Base-by-base conservation (phyloP, 2,329 filamentous ascomycete genomes). In the Teratosphaeria zuluensis region DNA sequence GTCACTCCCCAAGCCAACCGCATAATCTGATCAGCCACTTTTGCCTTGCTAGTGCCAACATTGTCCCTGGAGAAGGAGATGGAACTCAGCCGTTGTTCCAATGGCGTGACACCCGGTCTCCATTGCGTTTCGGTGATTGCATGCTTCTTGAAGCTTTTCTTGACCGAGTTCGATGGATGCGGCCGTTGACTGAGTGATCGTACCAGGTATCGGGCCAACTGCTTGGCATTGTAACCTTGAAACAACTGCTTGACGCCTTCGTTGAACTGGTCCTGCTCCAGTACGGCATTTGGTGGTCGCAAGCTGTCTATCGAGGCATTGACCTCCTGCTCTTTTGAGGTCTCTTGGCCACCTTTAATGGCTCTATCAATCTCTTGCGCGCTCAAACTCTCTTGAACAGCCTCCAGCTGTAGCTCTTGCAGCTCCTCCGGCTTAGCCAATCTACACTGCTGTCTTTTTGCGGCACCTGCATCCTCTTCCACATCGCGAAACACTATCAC, bases 231-330 rank as follows among this genome's bases (percentile, higher is more conserved):
- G 58, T 69, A 70, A 30, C 64, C 55, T 4, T 63, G 56, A 14
- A 63, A 32, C 21, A 71, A 58, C 32, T 56, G 57, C 38, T 64
- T 48, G 8, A 59, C 51, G 33, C 69, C 59, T 14, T 38, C 35
- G 2, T 66, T 55, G 33, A 64, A 69, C 7, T 62, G 56, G 1
- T 60, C n/a, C 12, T 65, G 42, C 5, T 66, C 66, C 11, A 70
- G 19, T n/a, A 66, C 56, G 1, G 62, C 62, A 12, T 54, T 54
- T 7, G 63, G 31, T 16, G 68, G 68, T 33, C 64, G 63, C 32
- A 70, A 33, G 4, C 55, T 57, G 7, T 70, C 66, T 21, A 71
- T 70, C 6, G 68, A 69, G 8, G 64, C 61, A 48, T 65, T 63
- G 32, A 69, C 62, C 51, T 70, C 68, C 51, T 59, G 59, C 16